Base-by-base conservation (phyloP, 2,329 filamentous ascomycete species). In the Arthrobotrys entomopaga region DNA sequence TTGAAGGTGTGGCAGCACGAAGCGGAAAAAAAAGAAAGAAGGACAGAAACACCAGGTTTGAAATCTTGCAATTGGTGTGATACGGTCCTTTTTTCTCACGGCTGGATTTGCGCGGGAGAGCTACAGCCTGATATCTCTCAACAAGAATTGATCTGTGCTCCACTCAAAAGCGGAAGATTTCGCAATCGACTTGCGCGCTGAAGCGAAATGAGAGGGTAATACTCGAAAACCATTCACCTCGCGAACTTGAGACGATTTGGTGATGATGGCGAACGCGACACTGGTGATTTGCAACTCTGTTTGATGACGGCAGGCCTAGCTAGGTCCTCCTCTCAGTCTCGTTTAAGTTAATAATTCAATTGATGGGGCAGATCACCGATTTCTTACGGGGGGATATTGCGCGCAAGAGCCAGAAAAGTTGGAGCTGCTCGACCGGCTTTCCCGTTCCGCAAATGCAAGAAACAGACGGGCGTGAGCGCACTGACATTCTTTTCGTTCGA, bases 381-480 rank as follows among this genome's bases (percentile, higher is more conserved):
- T 58, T 67, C 46, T 53, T 58, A 61, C 63, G 70, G 70, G 48
- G 70, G 70, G 48, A 67, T 67, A 63, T 67, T 67, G 70, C 63
- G 63, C 69, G 56, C 56, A 64, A 40, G 40, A 65, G 50, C 61
- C 57, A 34, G 10, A 34, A 34, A 8, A 73, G 48, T 65, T 61
- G 13, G 53, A 65, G 57, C 56, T 42, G 58, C 57, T 46, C 29
- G 38, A 64, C 63, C 70, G 63, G 70, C 70, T 66, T 63, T 61
- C 57, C 70, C 70, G 70, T 74, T 74, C 70, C 70, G 70, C 50
- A 48, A 57, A 74, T 74, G 63, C 70, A 73, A 66, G 70, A 67
- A 74, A 63, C 49, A 50, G 66, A 66, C 69, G 69, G 69, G 69
- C 63, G 69, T 48, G 60, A 3, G 69, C 69, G 70, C 70, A 74